These are phyloP conservation scores for Kwoniella europaea DNA, from an alignment of 768 basidiomycete genomes.

Conservation along the genomic window DNA sequence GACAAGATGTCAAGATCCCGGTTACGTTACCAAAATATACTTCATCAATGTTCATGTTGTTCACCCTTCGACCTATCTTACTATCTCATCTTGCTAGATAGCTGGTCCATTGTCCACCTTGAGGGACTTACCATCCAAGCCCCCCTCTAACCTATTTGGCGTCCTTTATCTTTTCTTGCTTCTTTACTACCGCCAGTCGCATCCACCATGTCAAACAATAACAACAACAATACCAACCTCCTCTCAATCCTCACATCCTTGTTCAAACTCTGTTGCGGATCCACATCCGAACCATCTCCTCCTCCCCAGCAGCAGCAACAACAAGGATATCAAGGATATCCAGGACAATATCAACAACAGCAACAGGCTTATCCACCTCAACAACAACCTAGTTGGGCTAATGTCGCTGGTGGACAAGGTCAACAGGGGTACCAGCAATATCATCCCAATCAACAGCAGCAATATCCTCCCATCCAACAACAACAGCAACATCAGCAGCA, in stretches of 20 bases:
- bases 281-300: slow-evolving; percentile 16
- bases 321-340: slow-evolving; percentile 34
- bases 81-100: not conserved
- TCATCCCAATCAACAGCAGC: slow-evolving; percentile 32
- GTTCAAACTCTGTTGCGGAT: slow-evolving; percentile 22
- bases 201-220: not conserved
- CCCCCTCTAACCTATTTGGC: not conserved
- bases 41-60: slow-evolving; percentile 2
- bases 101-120: not conserved
- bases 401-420: slow-evolving; percentile 27
- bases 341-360: slow-evolving; percentile 27
- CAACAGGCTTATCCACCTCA: slow-evolving; percentile 40
- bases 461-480: slow-evolving; percentile 36
- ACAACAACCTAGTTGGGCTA: slow-evolving; percentile 26
- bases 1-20: not conserved
- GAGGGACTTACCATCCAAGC: not conserved
- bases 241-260: slow-evolving; percentile 15
- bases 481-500: slow-evolving; percentile 44
- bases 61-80: not conserved
- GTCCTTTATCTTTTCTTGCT: not conserved
- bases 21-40: slow-evolving; percentile 10
- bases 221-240: slow-evolving; percentile 9
- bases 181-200: not conserved
- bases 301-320: slow-evolving; percentile 41
- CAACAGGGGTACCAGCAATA: slow-evolving; percentile 23